A percentile compares a stretch with the other conserved stretches of the same genome.
Conservation (phyloP, 495 filamentous ascomycete genomes). For the Hypoxylon perforatum region DNA sequence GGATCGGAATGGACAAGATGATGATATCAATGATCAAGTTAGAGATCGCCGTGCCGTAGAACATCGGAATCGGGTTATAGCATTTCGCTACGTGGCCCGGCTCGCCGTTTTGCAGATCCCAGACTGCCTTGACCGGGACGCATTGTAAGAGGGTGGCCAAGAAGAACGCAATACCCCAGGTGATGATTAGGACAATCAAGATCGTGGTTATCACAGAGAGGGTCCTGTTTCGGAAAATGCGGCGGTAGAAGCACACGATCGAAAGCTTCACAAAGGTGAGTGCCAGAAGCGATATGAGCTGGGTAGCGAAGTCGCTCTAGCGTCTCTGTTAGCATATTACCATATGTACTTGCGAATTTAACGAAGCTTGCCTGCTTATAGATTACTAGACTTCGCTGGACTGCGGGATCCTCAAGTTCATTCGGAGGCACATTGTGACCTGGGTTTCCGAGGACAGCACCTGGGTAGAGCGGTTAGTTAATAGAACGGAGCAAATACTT, state of each 20-base stretch:
- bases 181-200: background rate
- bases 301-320: background rate
- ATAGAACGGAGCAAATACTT: background rate
- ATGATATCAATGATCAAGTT: background rate
- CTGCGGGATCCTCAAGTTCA: background rate
- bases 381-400: background rate
- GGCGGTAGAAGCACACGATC: background rate
- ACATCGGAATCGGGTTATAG: background rate
- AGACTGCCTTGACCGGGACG: background rate
- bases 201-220: background rate
- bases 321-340: background rate
- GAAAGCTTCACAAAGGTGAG: background rate
- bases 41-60: background rate
- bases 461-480: too few species aligned
- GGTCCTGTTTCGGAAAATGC: background rate
- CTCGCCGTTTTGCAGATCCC: background rate
- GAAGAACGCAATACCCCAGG: background rate
- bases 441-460: background rate
- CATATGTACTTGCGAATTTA: background rate
- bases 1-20: background rate
- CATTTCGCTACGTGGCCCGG: background rate
- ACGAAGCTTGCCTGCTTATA: background rate
- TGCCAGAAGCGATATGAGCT: background rate
- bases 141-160: background rate
- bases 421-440: background rate